Evolutionary conservation across 2,329 filamentous ascomycete species (phyloP), one percentile per base, ranked within the genome.

Genomic region (Nigrograna mackinnonii): DNA sequence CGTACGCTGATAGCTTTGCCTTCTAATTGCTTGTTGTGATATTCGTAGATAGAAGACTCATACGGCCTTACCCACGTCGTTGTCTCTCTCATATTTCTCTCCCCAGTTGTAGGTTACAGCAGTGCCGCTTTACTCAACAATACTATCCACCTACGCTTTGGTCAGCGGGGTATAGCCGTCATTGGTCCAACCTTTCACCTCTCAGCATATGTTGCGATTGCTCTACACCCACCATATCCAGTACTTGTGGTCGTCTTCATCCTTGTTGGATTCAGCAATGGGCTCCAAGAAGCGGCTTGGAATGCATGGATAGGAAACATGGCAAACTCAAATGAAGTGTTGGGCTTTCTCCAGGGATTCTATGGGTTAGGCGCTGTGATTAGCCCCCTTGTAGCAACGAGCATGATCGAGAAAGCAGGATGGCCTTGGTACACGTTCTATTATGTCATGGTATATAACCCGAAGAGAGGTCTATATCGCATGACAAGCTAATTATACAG

Each of bases 391-490:
- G 76, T 90, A 44, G 86, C 87, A 1, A 90, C 88, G 0, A 78
- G 79, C 4, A 83, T 92, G 79, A 80, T 91, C 24, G 83, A 84
- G 0, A 82, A 82, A 50, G 81, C 70, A 4, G 48, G 43, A 20
- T 59, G 85, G 38, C 72, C 73, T 0, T 94, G 89, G 89, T 89
- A 85, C 55, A 74, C 74, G 9, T 91, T 86, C 66, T 92, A 89
- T 66, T 90, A 89, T 59, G 69, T 90, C 42, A 87, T 91, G 83
- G 82, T 86, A 56, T 60, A 28, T 20, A 32, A 30, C 17, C 37
- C 5, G 35, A n/a, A 11, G 6, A 16, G 6, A 57, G 48, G 76
- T 60, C 33, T 21, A 35, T 22, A n/a, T 35, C 5, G 35, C n/a
- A n/a, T n/a, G n/a, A 13, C 16, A 14, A 33, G 9, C 16, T 11